Percentiles rank a stretch among this genome's conserved stretches.
Evolutionary conservation across 139 green algal species (phyloP).

Genomic region (Astrephomene gubernaculifera): DNA sequence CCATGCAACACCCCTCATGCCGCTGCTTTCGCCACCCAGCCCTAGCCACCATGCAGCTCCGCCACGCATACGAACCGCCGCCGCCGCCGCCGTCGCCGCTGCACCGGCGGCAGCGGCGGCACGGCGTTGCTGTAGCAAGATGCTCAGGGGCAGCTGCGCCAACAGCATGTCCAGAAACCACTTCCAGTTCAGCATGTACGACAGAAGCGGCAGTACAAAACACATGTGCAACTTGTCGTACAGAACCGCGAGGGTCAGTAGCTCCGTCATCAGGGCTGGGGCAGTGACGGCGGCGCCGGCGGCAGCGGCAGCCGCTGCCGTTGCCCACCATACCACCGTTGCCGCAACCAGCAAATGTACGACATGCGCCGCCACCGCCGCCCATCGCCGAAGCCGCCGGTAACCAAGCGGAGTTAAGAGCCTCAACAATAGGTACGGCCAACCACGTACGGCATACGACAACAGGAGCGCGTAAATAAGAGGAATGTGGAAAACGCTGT

Average conservation of each 20-base stretch:
- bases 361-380: neutral
- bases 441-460: neutral
- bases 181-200: neutral
- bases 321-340: neutral
- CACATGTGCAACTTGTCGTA: slow-evolving; percentile 17
- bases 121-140: neutral
- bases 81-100: neutral
- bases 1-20: no score
- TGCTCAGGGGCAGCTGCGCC: neutral
- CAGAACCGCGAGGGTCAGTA: neutral
- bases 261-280: neutral
- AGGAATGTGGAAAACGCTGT: neutral
- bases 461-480: slow-evolving; percentile 9
- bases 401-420: neutral
- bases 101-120: neutral
- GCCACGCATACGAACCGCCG: neutral
- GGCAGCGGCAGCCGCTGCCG: no score
- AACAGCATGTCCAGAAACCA: neutral
- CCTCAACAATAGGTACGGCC: slow-evolving; percentile 18
- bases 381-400: neutral
- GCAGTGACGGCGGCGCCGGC: neutral
- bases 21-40: neutral
- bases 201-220: neutral
- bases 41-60: neutral
- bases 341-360: neutral